Evolutionary conservation across 2,329 filamentous ascomycete species (phyloP).

Genomic region (Claviceps maximensis): DNA sequence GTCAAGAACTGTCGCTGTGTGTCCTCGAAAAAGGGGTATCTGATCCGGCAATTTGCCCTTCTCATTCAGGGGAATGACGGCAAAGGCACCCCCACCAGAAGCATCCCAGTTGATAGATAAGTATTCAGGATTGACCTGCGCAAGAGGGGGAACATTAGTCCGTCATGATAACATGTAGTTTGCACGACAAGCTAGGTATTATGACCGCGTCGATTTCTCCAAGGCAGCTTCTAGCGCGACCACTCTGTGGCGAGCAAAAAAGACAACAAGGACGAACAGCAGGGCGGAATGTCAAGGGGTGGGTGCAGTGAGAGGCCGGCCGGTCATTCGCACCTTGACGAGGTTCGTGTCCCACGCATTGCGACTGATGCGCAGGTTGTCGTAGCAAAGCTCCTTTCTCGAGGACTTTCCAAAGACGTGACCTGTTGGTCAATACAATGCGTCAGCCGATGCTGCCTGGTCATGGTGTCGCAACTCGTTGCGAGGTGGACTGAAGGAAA

Average conservation of each 20-base stretch:
- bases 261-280: not conserved
- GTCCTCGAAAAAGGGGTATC: constrained; percentile 88
- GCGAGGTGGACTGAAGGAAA: not conserved
- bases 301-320: not conserved
- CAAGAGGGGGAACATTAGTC: constrained; percentile 6
- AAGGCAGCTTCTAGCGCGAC: not conserved
- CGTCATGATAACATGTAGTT: not conserved
- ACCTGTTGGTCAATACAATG: constrained; percentile 39
- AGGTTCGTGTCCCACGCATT: constrained; percentile 99
- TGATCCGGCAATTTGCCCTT: constrained; percentile 82
- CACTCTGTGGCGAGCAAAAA: not conserved
- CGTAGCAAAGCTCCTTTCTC: constrained; percentile 96
- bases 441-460: not conserved
- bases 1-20: constrained; percentile 90
- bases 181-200: not conserved
- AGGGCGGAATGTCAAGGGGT: not conserved
- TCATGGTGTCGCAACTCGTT: not conserved
- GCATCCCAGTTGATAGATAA: constrained; percentile 98
- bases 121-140: constrained; percentile 84
- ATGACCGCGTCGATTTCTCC: not conserved
- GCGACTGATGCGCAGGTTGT: constrained; percentile 90
- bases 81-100: constrained; percentile 89
- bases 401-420: constrained; percentile 96
- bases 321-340: constrained; percentile 58
- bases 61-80: constrained; percentile 84